Base-by-base conservation (phyloP, 2,329 filamentous ascomycete species). In the Alternaria rosae region DNA sequence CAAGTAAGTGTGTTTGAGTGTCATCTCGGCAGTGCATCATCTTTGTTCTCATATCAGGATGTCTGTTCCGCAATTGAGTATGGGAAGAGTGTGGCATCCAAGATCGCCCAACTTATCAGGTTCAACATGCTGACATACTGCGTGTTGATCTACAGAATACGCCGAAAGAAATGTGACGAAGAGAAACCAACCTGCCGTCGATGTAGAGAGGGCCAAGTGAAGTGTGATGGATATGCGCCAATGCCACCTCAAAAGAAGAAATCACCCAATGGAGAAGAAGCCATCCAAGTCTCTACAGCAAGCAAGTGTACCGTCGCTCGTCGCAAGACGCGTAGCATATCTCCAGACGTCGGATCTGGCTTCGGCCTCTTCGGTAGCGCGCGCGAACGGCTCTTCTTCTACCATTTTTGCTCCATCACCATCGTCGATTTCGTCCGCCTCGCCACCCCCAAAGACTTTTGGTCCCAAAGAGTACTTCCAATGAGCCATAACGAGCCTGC, bases 141-240 rank as follows among this genome's bases (percentile, higher is more conserved):
- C 26, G 8, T 55, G n/a, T 54, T 51, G 20, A n/a, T 41, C 23
- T 35, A 13, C 17, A 63, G 60, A 55, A 55, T 51, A 48, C 60
- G 60, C 4, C 44, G 60, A 32, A 63, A 63, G 38, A 63, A 63
- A 55, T 63, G 60, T 45, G 60, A 63, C 44, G 60, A 63, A 52
- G 60, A 63, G 51, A 63, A 60, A 32, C 60, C 60, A 51, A 63
- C 43, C 44, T 63, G 60, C 13, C 50, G 57, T 15, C 56, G 60
- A n/a, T 63, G 60, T 44, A 35, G 56, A 35, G 52, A 60, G 26
- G 50, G 53, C n/a, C 50, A 42, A 15, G 51, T 52, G 7, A 63
- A 63, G 41, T 63, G 60, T 28, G 60, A 63, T 55, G 60, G 60
- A 12, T 63, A 63, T 44, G 56, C 56, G 11, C 32, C 48, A 7